Percentiles rank a stretch among this genome's conserved stretches.
These are phyloP conservation scores for Lophium mytilinum DNA, from an alignment of 495 filamentous ascomycete genomes.

Conservation along the genomic window DNA sequence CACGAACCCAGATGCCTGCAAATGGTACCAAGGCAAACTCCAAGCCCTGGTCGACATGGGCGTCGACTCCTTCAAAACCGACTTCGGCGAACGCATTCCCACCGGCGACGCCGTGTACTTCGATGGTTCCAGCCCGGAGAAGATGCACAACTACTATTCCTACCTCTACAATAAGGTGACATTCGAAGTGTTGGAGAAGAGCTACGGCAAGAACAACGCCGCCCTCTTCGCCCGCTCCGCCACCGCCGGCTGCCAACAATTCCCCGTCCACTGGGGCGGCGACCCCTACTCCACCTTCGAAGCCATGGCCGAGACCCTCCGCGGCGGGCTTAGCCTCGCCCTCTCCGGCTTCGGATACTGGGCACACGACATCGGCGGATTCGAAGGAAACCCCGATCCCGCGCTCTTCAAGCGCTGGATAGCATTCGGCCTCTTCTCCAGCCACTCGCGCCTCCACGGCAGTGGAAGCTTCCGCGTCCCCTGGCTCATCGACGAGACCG, in stretches of 20 bases:
- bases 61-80: slow-evolving; percentile 61
- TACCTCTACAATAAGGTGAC: slow-evolving; percentile 59
- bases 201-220: slow-evolving; percentile 48
- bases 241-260: slow-evolving; percentile 55
- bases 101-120: slow-evolving; percentile 41
- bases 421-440: slow-evolving; percentile 57
- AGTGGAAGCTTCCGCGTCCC: slow-evolving; percentile 57
- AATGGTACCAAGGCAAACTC: slow-evolving; percentile 51
- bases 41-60: slow-evolving; percentile 53
- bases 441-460: slow-evolving; percentile 58
- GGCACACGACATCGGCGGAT: slow-evolving; percentile 61
- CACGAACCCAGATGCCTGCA: slow-evolving; percentile 57
- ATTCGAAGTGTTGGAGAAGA: slow-evolving; percentile 49
- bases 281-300: slow-evolving; percentile 64
- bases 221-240: slow-evolving; percentile 58
- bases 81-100: slow-evolving; percentile 63
- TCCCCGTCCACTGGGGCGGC: slow-evolving; percentile 56
- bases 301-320: slow-evolving; percentile 62
- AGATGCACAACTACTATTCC: slow-evolving; percentile 68
- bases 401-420: slow-evolving; percentile 68
- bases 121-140: slow-evolving; percentile 46
- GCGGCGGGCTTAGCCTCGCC: slow-evolving; percentile 56
- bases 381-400: slow-evolving; percentile 56
- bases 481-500: slow-evolving; percentile 52
- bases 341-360: slow-evolving; percentile 59